phyloP scores from a whole-genome alignment of 768 basidiomycete genomes.

The Pleurotus eryngii region DNA sequence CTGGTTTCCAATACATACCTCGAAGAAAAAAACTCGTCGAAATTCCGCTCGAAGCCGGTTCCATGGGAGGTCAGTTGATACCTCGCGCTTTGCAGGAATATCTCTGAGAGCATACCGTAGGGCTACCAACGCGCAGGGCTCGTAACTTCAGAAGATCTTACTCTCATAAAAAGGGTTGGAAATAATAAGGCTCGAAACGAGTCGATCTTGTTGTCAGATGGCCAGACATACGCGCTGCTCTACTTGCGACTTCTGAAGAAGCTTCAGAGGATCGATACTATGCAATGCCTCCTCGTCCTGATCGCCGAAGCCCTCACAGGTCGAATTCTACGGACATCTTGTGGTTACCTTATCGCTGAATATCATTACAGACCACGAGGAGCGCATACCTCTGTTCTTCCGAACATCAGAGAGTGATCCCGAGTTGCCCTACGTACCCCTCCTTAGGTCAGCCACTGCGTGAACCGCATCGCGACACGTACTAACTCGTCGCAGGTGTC shows the following conservation, averaged over 20 bases:
- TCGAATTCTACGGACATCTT: constrained; percentile 26
- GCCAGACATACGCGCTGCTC: constrained; percentile 76
- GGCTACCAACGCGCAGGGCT: constrained; percentile 94
- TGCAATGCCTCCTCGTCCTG: constrained; percentile 82
- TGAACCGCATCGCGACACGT: not conserved
- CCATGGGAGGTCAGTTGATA: constrained; percentile 83
- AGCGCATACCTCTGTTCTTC: constrained; percentile 76
- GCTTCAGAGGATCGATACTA: constrained; percentile 79
- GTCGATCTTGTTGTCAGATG: constrained; percentile 78
- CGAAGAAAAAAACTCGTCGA: constrained; percentile 81
- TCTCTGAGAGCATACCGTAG: constrained; percentile 33
- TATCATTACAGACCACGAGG: constrained; percentile 68
- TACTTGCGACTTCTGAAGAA: constrained; percentile 88
- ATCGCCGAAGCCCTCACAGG: constrained; percentile 88
- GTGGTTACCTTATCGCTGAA: not conserved
- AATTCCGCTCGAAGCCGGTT: constrained; percentile 86
- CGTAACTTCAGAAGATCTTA: constrained; percentile 83
- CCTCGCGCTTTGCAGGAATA: no score
- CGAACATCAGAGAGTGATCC: constrained; percentile 60
- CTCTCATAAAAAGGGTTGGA: constrained; percentile 87
- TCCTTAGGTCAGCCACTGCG: constrained; percentile 55
- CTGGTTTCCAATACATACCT: constrained; percentile 82
- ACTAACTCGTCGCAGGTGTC: constrained; percentile 21
- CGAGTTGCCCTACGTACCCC: constrained; percentile 75
- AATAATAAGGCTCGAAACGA: constrained; percentile 73